Evolutionary conservation across 768 basidiomycete genomes (phyloP), one percentile per base, ranked within the genome.

Genomic region (Lentinula boryana): DNA sequence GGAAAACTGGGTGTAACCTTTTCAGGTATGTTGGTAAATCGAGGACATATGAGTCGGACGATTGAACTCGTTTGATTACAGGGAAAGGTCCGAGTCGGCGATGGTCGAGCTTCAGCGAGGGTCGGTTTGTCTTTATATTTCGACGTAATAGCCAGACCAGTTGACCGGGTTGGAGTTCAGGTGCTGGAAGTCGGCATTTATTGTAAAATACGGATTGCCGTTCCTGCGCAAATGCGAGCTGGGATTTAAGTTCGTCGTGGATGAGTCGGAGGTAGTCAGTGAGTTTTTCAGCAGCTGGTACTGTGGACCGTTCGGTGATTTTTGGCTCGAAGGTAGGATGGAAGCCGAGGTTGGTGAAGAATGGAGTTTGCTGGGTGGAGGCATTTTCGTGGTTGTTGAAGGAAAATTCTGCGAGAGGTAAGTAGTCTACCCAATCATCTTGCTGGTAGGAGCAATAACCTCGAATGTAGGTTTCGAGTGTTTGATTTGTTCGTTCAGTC

Each of bases 351-450:
- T 75, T 75, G 32, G 75, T 67, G 31, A 70, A 76, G 67, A 78
- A 78, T 3, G 75, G 78, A n/a, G 74, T 68, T 46, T 68, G 62
- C 36, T 68, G 61, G 40, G 75, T 78, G 0, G 76, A 71, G 2
- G 68, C 21, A 55, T 74, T 74, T 2, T 62, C 58, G 32, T 64
- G 36, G 50, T 78, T 77, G 63, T 80, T 81, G 67, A 71, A 76
- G 0, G 69, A 63, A 61, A 80, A 80, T 63, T 80, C 74, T 3
- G 75, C 74, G 2, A 75, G 27, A 27, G 27, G 27, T 27, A 27
- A 0, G 27, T 27, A 27, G 27, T 27, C 27, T 27, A 27, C 27
- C 27, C 27, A 27, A 27, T 27, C 27, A 27, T 27, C 27, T 27
- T 27, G 27, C 27, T 27, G 27, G 27, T 27, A 27, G 27, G 27